These are phyloP conservation scores for Naganishia antarctica DNA, from an alignment of 768 basidiomycete genomes.

Conservation along the genomic window DNA sequence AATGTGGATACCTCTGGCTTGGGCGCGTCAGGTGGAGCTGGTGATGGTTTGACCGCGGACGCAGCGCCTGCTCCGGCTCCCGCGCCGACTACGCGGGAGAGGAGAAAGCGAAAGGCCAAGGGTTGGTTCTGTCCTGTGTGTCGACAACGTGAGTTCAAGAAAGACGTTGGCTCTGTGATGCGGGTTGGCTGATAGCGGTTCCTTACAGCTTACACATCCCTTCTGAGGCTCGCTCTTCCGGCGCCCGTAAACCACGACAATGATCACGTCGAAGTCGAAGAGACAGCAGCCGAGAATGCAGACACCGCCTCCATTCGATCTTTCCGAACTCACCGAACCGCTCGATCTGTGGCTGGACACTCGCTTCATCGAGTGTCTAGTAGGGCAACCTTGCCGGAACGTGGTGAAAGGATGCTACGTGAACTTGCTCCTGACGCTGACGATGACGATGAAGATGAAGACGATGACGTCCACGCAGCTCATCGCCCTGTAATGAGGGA, in stretches of 20 bases:
- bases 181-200: background rate
- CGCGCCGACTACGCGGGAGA: conserved; percentile 50
- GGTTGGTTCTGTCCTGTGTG: conserved; percentile 98
- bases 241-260: conserved; percentile 21
- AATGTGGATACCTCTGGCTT: conserved; percentile 29
- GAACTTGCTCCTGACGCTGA: conserved; percentile 38
- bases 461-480: conserved; percentile 13
- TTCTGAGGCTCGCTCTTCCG: conserved; percentile 66
- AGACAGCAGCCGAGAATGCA: conserved; percentile 4
- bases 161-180: background rate
- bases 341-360: conserved; percentile 29
- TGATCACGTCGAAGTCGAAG: conserved; percentile 9
- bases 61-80: conserved; percentile 36
- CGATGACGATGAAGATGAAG: conserved; percentile 34
- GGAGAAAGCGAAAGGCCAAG: conserved; percentile 84
- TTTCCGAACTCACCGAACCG: conserved; percentile 20
- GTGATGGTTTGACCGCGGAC: conserved; percentile 42
- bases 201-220: conserved; percentile 72
- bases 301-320: conserved; percentile 7
- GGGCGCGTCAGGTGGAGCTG: conserved; percentile 25
- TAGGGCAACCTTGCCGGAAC: conserved; percentile 47
- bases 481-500: conserved; percentile 2
- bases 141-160: conserved; percentile 81
- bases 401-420: conserved; percentile 49
- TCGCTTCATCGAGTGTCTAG: conserved; percentile 29